Conservation (phyloP, 108 stramenopile genomes). For the Aurantiochytrium sp. region DNA sequence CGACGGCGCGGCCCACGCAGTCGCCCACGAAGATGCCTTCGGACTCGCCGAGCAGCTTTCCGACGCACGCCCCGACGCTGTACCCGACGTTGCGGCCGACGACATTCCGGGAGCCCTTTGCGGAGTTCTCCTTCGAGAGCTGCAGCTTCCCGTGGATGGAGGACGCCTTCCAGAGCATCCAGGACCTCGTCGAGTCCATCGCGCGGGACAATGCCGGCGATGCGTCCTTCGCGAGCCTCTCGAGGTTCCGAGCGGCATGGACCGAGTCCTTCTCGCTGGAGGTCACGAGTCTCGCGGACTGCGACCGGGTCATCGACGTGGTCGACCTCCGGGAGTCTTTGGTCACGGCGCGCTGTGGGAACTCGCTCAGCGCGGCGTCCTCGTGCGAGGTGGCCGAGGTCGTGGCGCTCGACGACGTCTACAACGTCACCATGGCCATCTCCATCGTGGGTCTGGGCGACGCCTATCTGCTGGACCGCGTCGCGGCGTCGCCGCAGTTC, state of each 20-base stretch:
- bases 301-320: neutral
- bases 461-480: neutral
- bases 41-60: too few species aligned
- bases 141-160: neutral
- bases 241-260: neutral
- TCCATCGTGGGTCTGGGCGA: neutral
- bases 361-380: neutral
- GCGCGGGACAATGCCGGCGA: neutral
- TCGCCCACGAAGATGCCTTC: neutral
- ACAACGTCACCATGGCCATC: neutral
- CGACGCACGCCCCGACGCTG: conserved; percentile 6
- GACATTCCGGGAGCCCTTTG: conserved; percentile 14
- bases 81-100: neutral
- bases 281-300: neutral
- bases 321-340: neutral
- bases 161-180: neutral
- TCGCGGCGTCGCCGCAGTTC: neutral
- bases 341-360: neutral
- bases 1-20: neutral
- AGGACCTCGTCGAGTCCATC: neutral
- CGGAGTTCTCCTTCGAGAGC: neutral
- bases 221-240: neutral
- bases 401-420: neutral
- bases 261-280: neutral
- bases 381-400: neutral